Percentiles rank a stretch among this genome's conserved stretches.
Evolutionary conservation across 2,329 filamentous ascomycete species (phyloP).

Genomic region (Xylariomycetidae sp.): DNA sequence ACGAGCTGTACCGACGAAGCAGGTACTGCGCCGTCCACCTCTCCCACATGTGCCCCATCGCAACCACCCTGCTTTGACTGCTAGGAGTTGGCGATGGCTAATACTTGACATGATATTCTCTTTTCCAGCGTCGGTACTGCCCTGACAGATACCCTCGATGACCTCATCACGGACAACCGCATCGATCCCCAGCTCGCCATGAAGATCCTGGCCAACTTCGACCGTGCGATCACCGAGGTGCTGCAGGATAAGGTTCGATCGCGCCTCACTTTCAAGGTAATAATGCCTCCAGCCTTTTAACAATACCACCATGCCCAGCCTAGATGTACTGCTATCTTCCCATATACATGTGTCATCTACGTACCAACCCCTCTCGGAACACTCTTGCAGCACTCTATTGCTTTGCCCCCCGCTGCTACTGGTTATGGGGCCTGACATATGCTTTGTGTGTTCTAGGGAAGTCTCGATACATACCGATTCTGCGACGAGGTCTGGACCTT

Average conservation of each 20-base stretch:
- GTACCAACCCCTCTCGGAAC: too few relatives aligned
- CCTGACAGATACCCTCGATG: conserved; percentile 94
- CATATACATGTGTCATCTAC: too few relatives aligned
- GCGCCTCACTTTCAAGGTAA: conserved; percentile 90
- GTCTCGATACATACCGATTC: conserved; percentile 97
- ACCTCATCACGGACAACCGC: conserved; percentile 87
- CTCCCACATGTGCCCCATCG: too few relatives aligned
- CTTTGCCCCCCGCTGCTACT: too few relatives aligned
- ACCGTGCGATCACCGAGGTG: conserved; percentile 86
- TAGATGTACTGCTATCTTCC: too few relatives aligned
- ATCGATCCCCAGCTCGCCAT: conserved; percentile 98
- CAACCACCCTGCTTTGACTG: conserved; percentile 8
- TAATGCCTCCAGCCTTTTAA: too few relatives aligned
- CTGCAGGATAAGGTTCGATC: conserved; percentile 90
- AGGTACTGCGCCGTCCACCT: conserved; percentile 61
- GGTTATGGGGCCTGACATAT: too few relatives aligned
- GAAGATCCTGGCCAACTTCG: conserved; percentile 96
- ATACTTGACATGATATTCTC: conserved; percentile 17
- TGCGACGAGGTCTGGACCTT: conserved; percentile 99
- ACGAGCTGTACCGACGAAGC: conserved; percentile 97
- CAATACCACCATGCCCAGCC: too few relatives aligned
- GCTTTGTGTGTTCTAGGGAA: too few relatives aligned
- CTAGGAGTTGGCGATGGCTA: conserved; percentile 5
- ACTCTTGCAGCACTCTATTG: too few relatives aligned
- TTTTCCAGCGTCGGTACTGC: conserved; percentile 77